phyloP scores from a whole-genome alignment of 495 filamentous ascomycete genomes.

The Podospora bellae-mahoneyi region DNA sequence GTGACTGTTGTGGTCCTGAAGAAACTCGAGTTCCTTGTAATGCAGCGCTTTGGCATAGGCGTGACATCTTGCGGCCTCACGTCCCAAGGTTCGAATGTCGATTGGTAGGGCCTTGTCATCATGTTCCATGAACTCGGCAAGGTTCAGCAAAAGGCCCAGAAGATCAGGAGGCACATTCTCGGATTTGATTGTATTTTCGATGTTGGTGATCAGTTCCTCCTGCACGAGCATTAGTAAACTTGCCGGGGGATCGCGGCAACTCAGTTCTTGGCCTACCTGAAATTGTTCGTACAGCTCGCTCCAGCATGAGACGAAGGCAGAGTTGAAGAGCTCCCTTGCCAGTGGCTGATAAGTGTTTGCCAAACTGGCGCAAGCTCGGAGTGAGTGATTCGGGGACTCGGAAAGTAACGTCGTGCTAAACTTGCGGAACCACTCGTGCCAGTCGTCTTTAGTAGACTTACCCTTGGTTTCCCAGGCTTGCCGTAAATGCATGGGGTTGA shows the following conservation, averaged over 20 bases:
- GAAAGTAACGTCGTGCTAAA: conserved; percentile 94
- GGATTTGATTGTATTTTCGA: conserved; percentile 90
- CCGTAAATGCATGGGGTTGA: conserved; percentile 96
- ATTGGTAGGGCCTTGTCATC: conserved; percentile 98
- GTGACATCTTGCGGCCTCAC: conserved; percentile 91
- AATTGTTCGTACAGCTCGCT: conserved; percentile 94
- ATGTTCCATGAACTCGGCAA: conserved; percentile 99
- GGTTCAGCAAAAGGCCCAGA: conserved; percentile 87
- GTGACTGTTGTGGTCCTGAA: conserved; percentile 92
- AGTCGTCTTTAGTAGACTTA: conserved; percentile 94
- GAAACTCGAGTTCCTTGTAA: conserved; percentile 97
- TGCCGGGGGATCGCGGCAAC: no score
- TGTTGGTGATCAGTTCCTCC: conserved; percentile 90
- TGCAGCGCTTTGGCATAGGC: conserved; percentile 97
- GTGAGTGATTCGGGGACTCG: conserved; percentile 91
- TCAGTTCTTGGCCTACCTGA: conserved; percentile 30
- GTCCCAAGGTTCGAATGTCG: conserved; percentile 87
- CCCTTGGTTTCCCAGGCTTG: conserved; percentile 95
- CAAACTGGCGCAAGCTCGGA: conserved; percentile 87
- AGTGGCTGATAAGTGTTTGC: conserved; percentile 87
- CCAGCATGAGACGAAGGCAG: conserved; percentile 98
- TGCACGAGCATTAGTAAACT: conserved; percentile 35
- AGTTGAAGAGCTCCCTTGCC: conserved; percentile 93
- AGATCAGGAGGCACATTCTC: conserved; percentile 93
- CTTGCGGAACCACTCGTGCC: conserved; percentile 97